phyloP scores from a whole-genome alignment of 2,329 filamentous ascomycete species.

The Fusarium succisae region DNA sequence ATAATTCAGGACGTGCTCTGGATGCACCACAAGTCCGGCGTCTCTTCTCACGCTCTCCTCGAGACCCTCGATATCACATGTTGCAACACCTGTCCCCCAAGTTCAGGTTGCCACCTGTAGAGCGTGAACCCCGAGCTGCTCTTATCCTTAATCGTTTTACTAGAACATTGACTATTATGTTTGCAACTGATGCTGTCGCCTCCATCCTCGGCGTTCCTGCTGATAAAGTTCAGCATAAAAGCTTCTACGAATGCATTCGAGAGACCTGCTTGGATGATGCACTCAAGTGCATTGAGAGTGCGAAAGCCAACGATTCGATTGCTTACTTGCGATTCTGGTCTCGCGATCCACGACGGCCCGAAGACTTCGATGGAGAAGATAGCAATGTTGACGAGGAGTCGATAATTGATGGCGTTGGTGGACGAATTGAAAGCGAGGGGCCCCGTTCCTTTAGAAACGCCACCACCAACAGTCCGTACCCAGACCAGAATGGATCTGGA shows the following conservation, averaged over 20 bases:
- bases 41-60: slow-evolving; percentile 81
- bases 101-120: slow-evolving; percentile 71
- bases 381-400: slow-evolving; percentile 48
- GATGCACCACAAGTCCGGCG: slow-evolving; percentile 82
- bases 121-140: slow-evolving; percentile 82
- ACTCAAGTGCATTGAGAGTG: slow-evolving; percentile 81
- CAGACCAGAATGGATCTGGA: background rate
- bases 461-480: background rate
- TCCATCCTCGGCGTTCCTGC: slow-evolving; percentile 79
- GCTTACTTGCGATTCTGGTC: slow-evolving; percentile 90
- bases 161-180: slow-evolving; percentile 84
- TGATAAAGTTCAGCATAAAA: slow-evolving; percentile 75
- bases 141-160: slow-evolving; percentile 89
- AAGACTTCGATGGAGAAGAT: slow-evolving; percentile 57
- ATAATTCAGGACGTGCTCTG: slow-evolving; percentile 71
- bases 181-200: slow-evolving; percentile 79
- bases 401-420: background rate
- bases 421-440: background rate
- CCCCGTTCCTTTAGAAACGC: background rate
- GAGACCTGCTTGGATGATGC: slow-evolving; percentile 80
- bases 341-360: slow-evolving; percentile 73
- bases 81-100: slow-evolving; percentile 84
- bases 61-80: slow-evolving; percentile 90
- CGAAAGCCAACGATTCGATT: slow-evolving; percentile 90
- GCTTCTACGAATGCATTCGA: slow-evolving; percentile 89